Conservation (phyloP, 441 rosid genomes). For the Populus hybrid region DNA sequence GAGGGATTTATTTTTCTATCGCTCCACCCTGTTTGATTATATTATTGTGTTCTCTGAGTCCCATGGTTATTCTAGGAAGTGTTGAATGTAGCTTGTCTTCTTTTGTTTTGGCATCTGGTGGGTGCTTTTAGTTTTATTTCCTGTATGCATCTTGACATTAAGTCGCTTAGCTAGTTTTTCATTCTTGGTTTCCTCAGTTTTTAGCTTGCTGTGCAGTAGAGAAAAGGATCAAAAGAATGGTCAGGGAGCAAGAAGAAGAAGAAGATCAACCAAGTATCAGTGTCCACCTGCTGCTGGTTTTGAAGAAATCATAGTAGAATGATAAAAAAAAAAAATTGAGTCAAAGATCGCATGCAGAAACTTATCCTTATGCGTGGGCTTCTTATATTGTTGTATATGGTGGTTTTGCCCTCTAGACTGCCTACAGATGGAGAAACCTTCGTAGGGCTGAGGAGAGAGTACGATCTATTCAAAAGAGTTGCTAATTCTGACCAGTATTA, state of each 20-base stretch:
- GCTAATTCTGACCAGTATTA: neutral
- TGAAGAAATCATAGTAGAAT: constrained; percentile 44
- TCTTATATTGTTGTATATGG: constrained; percentile 81
- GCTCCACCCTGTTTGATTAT: too few relatives aligned
- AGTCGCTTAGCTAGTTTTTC: neutral
- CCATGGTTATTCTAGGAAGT: too few relatives aligned
- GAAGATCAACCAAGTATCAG: constrained; percentile 25
- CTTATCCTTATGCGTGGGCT: constrained; percentile 83
- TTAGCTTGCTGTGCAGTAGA: neutral
- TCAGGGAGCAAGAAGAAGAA: constrained; percentile 31
- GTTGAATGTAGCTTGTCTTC: too few relatives aligned
- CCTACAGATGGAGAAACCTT: constrained; percentile 87
- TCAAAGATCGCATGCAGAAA: constrained; percentile 46
- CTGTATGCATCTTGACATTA: neutral
- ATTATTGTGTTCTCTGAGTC: too few relatives aligned
- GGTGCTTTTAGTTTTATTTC: neutral
- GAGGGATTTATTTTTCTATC: too few relatives aligned
- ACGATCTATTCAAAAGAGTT: constrained; percentile 59
- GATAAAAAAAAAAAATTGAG: constrained; percentile 51
- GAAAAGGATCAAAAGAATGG: constrained; percentile 30
- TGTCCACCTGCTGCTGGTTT: constrained; percentile 34
- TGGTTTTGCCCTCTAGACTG: constrained; percentile 65
- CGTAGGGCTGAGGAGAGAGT: constrained; percentile 87
- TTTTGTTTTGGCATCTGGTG: neutral
- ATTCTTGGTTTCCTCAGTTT: neutral